A percentile compares a stretch with the other conserved stretches of the same genome.
phyloP scores from a whole-genome alignment of 495 filamentous ascomycete species.

The Beverwykella pulmonaria region DNA sequence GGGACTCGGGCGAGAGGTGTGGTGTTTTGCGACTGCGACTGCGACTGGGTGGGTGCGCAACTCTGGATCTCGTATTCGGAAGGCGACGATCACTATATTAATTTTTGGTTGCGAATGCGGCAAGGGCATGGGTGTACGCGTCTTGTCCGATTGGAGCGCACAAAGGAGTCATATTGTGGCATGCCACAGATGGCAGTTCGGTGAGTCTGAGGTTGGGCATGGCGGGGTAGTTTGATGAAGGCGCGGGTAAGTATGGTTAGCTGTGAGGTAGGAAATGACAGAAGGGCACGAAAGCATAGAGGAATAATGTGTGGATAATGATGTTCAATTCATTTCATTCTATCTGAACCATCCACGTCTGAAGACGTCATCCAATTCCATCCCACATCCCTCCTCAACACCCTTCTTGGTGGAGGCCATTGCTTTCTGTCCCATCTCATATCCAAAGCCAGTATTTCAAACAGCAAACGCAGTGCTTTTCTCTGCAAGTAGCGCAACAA shows the following conservation, averaged over 20 bases:
- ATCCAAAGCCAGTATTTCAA: constrained; percentile 24
- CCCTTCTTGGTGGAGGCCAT: constrained; percentile 21
- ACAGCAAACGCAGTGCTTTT: constrained; percentile 33
- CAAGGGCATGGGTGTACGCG: not conserved
- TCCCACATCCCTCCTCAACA: constrained; percentile 16
- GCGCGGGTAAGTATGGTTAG: no score
- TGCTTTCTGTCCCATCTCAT: constrained; percentile 6
- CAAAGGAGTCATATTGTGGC: not conserved
- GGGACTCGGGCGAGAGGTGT: no score
- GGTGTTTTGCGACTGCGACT: no score
- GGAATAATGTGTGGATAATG: not conserved
- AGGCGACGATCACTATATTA: not conserved
- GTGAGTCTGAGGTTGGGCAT: not conserved
- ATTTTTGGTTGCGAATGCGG: not conserved
- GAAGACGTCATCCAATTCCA: constrained; percentile 2
- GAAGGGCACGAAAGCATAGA: not conserved
- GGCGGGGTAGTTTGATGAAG: not conserved
- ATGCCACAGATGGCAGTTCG: no score
- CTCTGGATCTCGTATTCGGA: not conserved
- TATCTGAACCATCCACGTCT: not conserved
- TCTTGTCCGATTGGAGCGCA: not conserved
- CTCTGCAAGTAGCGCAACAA: constrained; percentile 31
- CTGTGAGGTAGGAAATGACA: no score
- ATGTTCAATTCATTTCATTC: not conserved
- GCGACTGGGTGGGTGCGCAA: no score